Evolutionary conservation across 495 filamentous ascomycete genomes (phyloP).

Genomic region (Pseudomonodictys pantanalensis): DNA sequence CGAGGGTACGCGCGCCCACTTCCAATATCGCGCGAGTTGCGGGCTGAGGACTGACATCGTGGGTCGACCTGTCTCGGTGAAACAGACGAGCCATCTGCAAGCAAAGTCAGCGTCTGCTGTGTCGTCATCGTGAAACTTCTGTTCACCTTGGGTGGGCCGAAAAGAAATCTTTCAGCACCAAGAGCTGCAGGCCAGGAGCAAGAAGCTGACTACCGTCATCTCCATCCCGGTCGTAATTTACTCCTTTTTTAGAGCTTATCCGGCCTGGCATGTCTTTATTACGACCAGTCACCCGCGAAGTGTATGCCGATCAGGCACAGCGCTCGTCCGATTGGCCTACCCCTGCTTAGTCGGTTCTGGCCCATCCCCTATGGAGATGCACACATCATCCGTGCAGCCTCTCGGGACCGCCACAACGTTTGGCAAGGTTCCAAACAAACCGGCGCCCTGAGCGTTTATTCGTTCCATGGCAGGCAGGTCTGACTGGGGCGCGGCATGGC

Average conservation of each 20-base stretch:
- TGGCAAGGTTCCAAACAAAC: conserved; percentile 15
- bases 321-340: conserved; percentile 20
- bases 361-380: conserved; percentile 4
- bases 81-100: not conserved
- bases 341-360: conserved; percentile 1
- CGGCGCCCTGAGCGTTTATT: conserved; percentile 17
- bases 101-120: not conserved
- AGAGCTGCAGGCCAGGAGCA: not conserved
- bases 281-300: not conserved
- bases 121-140: not conserved
- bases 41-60: no score
- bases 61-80: not conserved
- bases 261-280: not conserved
- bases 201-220: conserved; percentile 4
- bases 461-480: conserved; percentile 5
- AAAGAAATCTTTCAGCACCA: not conserved
- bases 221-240: conserved; percentile 14
- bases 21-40: no score
- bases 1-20: no score
- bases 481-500: not conserved
- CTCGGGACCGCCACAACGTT: conserved; percentile 19
- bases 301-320: conserved; percentile 23
- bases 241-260: conserved; percentile 10
- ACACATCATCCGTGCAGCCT: conserved; percentile 6
- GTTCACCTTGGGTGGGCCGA: not conserved